A percentile compares a stretch with the other conserved stretches of the same genome.
Evolutionary conservation across 2,329 filamentous ascomycete species (phyloP).

Genomic region (Helotiales sp.): DNA sequence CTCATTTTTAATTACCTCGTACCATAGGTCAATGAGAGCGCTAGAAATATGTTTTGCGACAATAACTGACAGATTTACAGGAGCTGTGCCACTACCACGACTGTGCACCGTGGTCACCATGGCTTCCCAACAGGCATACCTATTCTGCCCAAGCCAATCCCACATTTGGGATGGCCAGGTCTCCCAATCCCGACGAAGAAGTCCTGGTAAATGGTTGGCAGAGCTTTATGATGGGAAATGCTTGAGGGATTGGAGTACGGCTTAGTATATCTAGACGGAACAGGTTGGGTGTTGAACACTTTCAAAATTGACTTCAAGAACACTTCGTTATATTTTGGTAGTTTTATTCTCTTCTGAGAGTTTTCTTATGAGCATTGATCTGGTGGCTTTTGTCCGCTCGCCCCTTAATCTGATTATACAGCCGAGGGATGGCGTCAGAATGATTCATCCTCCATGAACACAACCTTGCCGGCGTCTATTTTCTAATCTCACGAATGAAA

Average conservation of each 20-base stretch:
- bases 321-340: neutral
- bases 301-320: neutral
- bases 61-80: neutral
- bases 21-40: neutral
- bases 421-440: neutral
- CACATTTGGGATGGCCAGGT: neutral
- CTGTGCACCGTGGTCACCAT: neutral
- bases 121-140: neutral
- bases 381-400: neutral
- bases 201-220: neutral
- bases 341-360: neutral
- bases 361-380: neutral
- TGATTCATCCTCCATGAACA: neutral
- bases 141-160: conserved; percentile 1
- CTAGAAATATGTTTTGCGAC: neutral
- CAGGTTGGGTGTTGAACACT: neutral
- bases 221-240: neutral
- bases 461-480: neutral
- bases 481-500: neutral
- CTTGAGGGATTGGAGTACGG: neutral
- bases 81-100: conserved; percentile 5
- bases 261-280: neutral
- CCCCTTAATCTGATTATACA: neutral
- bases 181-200: neutral
- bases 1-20: neutral